A percentile compares a stretch with the other conserved stretches of the same genome.
Conservation (phyloP, 1,284 basidiomycete genomes). For the Singerocomus inundabilis region DNA sequence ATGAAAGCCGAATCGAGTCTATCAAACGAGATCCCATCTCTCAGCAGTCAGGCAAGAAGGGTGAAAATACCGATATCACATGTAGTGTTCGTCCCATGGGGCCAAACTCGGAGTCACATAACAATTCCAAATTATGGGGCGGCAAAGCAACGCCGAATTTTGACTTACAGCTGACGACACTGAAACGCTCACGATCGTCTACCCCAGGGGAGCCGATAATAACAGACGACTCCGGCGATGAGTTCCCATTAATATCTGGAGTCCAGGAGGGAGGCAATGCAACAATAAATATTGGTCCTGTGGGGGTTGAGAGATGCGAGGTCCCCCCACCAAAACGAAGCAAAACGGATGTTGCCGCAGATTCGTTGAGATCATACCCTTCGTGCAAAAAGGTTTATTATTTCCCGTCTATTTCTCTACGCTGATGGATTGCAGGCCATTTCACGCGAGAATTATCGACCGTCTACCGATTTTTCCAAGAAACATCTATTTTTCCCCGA, state of each 20-base stretch:
- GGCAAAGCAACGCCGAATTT: slow-evolving; percentile 44
- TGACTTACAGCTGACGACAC: slow-evolving; percentile 49
- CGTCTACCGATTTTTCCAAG: background rate
- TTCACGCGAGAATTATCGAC: background rate
- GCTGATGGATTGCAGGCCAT: slow-evolving; percentile 14
- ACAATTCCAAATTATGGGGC: slow-evolving; percentile 22
- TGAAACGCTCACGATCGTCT: slow-evolving; percentile 37
- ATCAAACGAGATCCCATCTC: slow-evolving; percentile 33
- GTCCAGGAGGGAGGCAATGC: slow-evolving; percentile 26
- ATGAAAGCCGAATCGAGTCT: slow-evolving; percentile 12
- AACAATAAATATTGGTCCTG: slow-evolving; percentile 32
- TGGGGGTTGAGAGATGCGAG: slow-evolving; percentile 2
- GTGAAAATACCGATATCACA: slow-evolving; percentile 44
- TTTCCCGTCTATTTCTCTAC: background rate
- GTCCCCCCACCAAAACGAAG: slow-evolving; percentile 21
- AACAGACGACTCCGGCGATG: slow-evolving; percentile 42
- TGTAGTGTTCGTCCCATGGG: slow-evolving; percentile 41
- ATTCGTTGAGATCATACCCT: background rate
- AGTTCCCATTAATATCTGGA: slow-evolving; percentile 46
- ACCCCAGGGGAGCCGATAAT: slow-evolving; percentile 11
- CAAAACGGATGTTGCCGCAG: background rate
- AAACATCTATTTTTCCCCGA: slow-evolving; percentile 20
- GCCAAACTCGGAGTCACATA: slow-evolving; percentile 45
- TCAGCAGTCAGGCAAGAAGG: slow-evolving; percentile 44
- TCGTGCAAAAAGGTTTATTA: slow-evolving; percentile 22